Base-by-base conservation (phyloP, 176 grass and related monocot genomes). In the Poa annua region DNA sequence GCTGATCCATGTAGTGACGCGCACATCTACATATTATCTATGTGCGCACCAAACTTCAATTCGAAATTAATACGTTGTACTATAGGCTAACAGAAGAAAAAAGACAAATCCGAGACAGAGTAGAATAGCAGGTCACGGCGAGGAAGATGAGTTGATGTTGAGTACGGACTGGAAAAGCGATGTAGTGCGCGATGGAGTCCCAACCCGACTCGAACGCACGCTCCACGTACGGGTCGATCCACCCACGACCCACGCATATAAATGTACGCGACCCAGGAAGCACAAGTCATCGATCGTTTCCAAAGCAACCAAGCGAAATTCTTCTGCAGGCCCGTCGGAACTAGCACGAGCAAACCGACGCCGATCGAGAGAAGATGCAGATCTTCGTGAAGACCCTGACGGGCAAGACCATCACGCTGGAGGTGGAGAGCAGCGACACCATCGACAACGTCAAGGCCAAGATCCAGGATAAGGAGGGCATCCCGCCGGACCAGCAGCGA, bases 401-500 rank as follows among this genome's bases (percentile, higher is more conserved):
- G 7, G 91, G 87, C 68, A 90, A 90, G 85, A 83, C 83, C 45
- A 81, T 90, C 88, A 88, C 85, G 6, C 88, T 93, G 60, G 85
- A 90, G 66, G 91, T 88, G 2, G 88, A 88, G 85, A 88, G 85
- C 75, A 86, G 91, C 85, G 85, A 94, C 75, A 94, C 91, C 67
- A 86, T 94, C 42, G 91, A 90, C 62, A 86, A 88, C 66, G 85
- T 90, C 73, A 93, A 88, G 70, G 74, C 75, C 42, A 90, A 88
- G 80, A 84, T 94, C 62, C 88, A 88, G 62, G 74, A 59, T 11
- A 83, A 45, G 38, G 9, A 45, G 60, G 60, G 25, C 60, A 94
- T 97, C 76, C 89, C 94, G 22, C 89, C 92, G 52, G 92, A 97
- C 74, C 92, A 94, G 92, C 92, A 92, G 80, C 83, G 92, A n/a